Evolutionary conservation across 345 rosid genomes (phyloP).

Genomic region (Aquilaria sinensis): DNA sequence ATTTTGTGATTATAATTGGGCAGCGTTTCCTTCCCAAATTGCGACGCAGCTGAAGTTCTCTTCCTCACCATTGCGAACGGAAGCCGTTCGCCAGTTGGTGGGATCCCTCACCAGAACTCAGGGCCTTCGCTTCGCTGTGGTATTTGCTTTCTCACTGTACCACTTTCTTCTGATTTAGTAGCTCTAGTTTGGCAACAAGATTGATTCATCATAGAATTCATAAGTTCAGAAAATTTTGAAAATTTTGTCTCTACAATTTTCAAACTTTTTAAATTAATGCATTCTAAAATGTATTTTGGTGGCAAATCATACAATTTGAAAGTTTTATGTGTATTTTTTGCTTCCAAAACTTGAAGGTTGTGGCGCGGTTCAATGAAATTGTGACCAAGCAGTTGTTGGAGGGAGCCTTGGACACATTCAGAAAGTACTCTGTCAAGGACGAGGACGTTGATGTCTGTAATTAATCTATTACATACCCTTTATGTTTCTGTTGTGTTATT

Average conservation of each 20-base stretch:
- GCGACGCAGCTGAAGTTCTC: constrained; percentile 27
- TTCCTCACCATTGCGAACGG: constrained; percentile 29
- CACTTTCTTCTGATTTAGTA: not conserved
- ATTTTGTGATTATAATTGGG: not conserved
- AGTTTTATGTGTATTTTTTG: not conserved
- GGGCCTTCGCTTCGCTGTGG: constrained; percentile 90
- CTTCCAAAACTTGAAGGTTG: constrained; percentile 42
- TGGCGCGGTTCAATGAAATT: constrained; percentile 94
- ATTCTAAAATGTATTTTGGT: too few species aligned
- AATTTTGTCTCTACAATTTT: too few species aligned
- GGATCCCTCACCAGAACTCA: constrained; percentile 60
- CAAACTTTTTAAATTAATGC: too few species aligned
- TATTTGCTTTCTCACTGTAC: constrained; percentile 2
- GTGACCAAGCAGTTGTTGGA: constrained; percentile 76
- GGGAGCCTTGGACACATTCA: constrained; percentile 88
- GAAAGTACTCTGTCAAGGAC: constrained; percentile 69
- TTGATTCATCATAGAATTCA: not conserved
- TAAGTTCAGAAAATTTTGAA: too few species aligned
- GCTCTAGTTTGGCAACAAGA: not conserved
- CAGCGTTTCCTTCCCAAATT: constrained; percentile 26
- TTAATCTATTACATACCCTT: not conserved
- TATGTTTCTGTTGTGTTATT: constrained; percentile 1
- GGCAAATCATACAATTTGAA: not conserved
- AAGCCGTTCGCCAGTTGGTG: constrained; percentile 59
- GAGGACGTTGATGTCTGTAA: constrained; percentile 66